These are phyloP conservation scores for Mallotus japonicus DNA, from an alignment of 441 rosid genomes.

Conservation along the genomic window DNA sequence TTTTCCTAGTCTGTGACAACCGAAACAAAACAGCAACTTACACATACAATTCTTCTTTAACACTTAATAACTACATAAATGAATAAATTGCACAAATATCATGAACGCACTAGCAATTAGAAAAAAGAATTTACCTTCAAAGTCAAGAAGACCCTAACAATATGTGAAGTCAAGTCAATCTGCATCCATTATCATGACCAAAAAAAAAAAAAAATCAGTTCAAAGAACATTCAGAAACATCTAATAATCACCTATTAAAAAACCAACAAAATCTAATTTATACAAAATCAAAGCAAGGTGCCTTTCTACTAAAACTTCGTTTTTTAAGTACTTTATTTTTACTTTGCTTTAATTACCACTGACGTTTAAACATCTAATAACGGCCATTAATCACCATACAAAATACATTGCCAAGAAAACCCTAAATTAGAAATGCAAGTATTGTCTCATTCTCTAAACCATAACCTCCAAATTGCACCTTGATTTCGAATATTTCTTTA, in stretches of 20 bases:
- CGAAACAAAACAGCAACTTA: neutral
- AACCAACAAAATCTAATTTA: neutral
- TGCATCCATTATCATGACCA: slow-evolving; percentile 43
- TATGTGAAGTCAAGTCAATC: slow-evolving; percentile 89
- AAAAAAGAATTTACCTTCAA: slow-evolving; percentile 58
- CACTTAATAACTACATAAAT: too few relatives aligned
- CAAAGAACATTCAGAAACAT: neutral
- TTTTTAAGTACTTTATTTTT: too few relatives aligned
- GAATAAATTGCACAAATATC: neutral
- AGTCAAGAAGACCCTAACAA: slow-evolving; percentile 78
- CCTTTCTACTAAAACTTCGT: too few relatives aligned
- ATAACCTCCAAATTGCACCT: neutral
- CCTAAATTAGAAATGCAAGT: too few relatives aligned
- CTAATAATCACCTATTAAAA: neutral
- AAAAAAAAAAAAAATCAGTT: slow-evolving; percentile 16
- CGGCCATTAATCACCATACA: too few relatives aligned
- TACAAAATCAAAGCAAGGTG: neutral
- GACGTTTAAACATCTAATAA: too few relatives aligned
- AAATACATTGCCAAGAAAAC: too few relatives aligned
- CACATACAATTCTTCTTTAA: too few relatives aligned
- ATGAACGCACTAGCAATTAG: neutral
- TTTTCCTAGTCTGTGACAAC: neutral
- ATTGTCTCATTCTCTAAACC: neutral
- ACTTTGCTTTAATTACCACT: too few relatives aligned
- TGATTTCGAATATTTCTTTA: neutral